Evolutionary conservation across 164 flowering plant genomes (phyloP), one percentile per base, ranked within the genome.

Genomic region (Kalanchoe fedtschenkoi): DNA sequence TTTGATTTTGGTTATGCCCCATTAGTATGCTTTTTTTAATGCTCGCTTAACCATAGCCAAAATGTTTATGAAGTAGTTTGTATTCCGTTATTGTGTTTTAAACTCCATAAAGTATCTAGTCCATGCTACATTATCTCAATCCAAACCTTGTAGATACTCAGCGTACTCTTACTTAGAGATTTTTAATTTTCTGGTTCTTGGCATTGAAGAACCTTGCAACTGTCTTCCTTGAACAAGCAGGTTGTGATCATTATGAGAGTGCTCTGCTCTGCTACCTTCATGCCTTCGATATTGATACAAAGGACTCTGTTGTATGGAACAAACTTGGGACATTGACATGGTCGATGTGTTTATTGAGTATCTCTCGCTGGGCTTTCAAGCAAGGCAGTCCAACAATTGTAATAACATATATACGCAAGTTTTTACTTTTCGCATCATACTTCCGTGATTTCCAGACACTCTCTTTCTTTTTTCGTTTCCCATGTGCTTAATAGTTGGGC

Each of bases 321-420:
- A 82, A 93, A 70, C 74, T 93, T 55, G 99, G 97, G 68, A 90
- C 99, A 16, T 70, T 93, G 64, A 74, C 99, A 39, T 93, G 99
- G 65, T 85, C 88, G 19, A 93, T 93, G 96, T 96, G 93, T 28
- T 73, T 76, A 35, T 62, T 93, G 69, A 93, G 95, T 68, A 90
- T 88, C 62, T 83, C 99, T 21, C 96, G 99, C 17, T 93, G 97
- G 99, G 99, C 96, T 62, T 93, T 93, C 78, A 97, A 90, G 77
- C 99, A 93, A 79, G 99, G 99, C 79, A 93, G 99, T 66, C 97
- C 99, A 34, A 93, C 70, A 93, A 93, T 71, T 90, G 99, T 93
- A 80, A 76, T 87, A 34, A 41, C 54, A 63, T 56, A 43, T 47
- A 5, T 33, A 5, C 15, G n/a, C 24, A 41, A 7, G n/a, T 37